Conservation (phyloP, 495 filamentous ascomycete species). For the Aspergillus nanangensis region DNA sequence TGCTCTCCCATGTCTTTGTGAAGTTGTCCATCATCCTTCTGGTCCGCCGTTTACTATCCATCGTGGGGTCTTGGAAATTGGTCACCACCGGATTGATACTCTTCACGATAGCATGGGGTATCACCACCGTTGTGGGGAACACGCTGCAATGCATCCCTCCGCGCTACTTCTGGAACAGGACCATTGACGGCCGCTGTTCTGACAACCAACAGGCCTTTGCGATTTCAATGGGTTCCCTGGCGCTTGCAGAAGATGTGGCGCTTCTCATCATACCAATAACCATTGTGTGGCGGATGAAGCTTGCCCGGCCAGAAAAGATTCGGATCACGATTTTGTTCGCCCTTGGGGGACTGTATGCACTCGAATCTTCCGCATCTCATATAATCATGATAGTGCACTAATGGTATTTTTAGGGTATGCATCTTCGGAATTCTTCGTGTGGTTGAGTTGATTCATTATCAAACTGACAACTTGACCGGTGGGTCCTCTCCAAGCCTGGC, state of each 20-base stretch:
- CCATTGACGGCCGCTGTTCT: conserved; percentile 10
- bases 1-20: conserved; percentile 5
- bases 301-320: conserved; percentile 3
- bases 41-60: conserved; percentile 9
- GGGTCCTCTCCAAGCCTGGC: too few species aligned
- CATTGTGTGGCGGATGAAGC: conserved; percentile 2
- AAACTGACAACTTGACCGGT: conserved; percentile 1
- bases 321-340: conserved; percentile 1
- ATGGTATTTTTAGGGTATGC: conserved; percentile 1
- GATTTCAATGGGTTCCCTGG: conserved; percentile 3
- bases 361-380: background rate
- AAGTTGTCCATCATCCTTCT: conserved; percentile 10
- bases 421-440: background rate
- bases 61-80: conserved; percentile 2
- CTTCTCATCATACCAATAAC: conserved; percentile 4
- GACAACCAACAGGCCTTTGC: background rate
- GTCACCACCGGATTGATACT: background rate
- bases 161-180: conserved; percentile 35
- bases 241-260: conserved; percentile 6
- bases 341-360: background rate
- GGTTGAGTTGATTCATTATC: conserved; percentile 4
- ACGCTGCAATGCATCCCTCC: conserved; percentile 45
- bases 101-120: conserved; percentile 13
- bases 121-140: conserved; percentile 15
- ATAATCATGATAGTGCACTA: too few species aligned